These are phyloP conservation scores for Penicillium cinerascens DNA, from an alignment of 495 filamentous ascomycete species.

Conservation along the genomic window DNA sequence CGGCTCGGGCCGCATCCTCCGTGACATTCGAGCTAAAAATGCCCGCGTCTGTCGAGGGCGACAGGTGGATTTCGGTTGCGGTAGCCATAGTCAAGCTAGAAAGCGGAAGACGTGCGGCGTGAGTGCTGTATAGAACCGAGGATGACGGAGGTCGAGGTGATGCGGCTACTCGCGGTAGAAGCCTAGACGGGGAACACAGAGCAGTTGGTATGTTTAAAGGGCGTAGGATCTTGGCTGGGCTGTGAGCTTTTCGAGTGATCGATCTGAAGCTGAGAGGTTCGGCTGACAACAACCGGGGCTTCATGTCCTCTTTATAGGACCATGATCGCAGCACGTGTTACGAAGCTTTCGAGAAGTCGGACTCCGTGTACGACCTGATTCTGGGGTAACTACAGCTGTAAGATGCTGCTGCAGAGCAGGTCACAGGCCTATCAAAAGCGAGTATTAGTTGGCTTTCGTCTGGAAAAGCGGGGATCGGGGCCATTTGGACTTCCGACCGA, in stretches of 20 bases:
- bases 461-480: slow-evolving; percentile 12
- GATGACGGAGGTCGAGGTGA: not conserved
- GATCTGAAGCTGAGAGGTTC: not conserved
- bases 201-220: not conserved
- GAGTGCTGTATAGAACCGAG: not conserved
- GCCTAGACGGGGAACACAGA: not conserved
- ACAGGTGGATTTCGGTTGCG: slow-evolving; percentile 57
- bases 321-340: not conserved
- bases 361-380: not conserved
- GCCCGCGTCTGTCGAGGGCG: slow-evolving; percentile 51
- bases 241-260: not conserved
- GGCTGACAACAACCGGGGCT: not conserved
- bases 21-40: slow-evolving; percentile 52
- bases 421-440: slow-evolving; percentile 13
- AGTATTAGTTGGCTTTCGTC: not conserved
- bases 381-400: not conserved
- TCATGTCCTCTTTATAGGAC: not conserved
- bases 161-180: not conserved
- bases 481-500: slow-evolving; percentile 6
- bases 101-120: not conserved
- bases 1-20: slow-evolving; percentile 55
- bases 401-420: not conserved
- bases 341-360: not conserved
- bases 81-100: slow-evolving; percentile 53
- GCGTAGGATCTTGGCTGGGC: not conserved